Evolutionary conservation across 78 protist genomes (phyloP).

Genomic region (Dictyostelium capitatum): DNA sequence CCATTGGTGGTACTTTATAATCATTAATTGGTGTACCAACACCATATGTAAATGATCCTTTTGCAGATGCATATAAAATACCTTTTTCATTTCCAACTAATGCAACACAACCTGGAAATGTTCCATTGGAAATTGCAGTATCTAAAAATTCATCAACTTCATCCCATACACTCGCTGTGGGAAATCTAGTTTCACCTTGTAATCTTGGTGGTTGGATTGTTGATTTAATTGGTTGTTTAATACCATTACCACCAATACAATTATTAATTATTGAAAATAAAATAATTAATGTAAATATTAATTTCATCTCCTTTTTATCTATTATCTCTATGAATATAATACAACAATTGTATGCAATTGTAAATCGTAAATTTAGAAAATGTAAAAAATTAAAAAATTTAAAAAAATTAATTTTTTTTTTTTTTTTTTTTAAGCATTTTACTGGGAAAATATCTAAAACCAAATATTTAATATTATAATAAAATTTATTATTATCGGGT

Average conservation of each 20-base stretch:
- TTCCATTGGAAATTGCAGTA: slow-evolving; percentile 25
- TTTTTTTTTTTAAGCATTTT: too few species aligned
- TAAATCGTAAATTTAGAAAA: neutral
- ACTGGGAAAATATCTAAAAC: too few species aligned
- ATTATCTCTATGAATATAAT: too few species aligned
- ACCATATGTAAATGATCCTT: slow-evolving; percentile 72
- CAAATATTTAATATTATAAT: too few species aligned
- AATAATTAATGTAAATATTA: too few species aligned
- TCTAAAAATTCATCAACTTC: slow-evolving; percentile 22
- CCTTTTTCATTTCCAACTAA: slow-evolving; percentile 59
- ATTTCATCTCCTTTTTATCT: neutral
- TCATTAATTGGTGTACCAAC: slow-evolving; percentile 33
- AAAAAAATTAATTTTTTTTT: too few species aligned
- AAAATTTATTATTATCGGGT: too few species aligned
- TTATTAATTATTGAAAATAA: too few species aligned
- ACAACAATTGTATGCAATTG: neutral
- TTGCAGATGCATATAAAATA: slow-evolving; percentile 48
- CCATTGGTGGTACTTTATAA: slow-evolving; percentile 31
- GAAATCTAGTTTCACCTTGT: neutral
- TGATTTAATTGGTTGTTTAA: neutral
- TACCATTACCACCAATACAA: too few species aligned
- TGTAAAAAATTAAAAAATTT: neutral
- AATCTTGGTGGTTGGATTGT: neutral
- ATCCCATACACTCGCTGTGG: slow-evolving; percentile 6
- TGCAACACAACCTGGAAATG: slow-evolving; percentile 80